phyloP scores from a whole-genome alignment of 805 yeast genomes.

The Wickerhamomyces canadensis region DNA sequence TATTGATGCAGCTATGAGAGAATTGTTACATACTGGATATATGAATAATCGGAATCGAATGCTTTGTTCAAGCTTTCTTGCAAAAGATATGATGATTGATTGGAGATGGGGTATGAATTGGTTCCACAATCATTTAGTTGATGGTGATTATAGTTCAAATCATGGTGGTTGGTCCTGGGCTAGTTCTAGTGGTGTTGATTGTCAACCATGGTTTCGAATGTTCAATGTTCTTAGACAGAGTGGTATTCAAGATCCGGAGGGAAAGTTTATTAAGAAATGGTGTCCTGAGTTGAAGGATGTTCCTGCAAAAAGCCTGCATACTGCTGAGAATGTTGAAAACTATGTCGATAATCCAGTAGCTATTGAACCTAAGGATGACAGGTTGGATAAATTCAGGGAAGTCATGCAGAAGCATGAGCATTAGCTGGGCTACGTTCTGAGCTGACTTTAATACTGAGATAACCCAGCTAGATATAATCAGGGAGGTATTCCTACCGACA shows the following conservation, averaged over 20 bases:
- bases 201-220: slow-evolving; percentile 52
- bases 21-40: slow-evolving; percentile 45
- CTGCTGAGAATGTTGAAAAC: slow-evolving; percentile 26
- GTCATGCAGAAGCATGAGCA: slow-evolving; percentile 22
- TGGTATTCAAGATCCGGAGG: slow-evolving; percentile 42
- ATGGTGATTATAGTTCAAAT: slow-evolving; percentile 50
- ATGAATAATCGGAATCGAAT: slow-evolving; percentile 50
- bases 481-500: too few relatives aligned
- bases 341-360: slow-evolving; percentile 43
- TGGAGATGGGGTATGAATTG: slow-evolving; percentile 52
- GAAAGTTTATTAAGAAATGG: slow-evolving; percentile 42
- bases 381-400: slow-evolving; percentile 35
- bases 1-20: slow-evolving; percentile 54
- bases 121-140: slow-evolving; percentile 43
- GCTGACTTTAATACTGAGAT: too few relatives aligned
- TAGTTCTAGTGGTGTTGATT: slow-evolving; percentile 46
- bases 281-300: slow-evolving; percentile 38
- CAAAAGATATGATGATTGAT: slow-evolving; percentile 45
- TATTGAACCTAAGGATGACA: slow-evolving; percentile 34
- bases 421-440: too few relatives aligned
- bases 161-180: slow-evolving; percentile 57
- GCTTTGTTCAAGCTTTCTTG: slow-evolving; percentile 46
- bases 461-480: too few relatives aligned
- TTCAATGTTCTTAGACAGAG: slow-evolving; percentile 49
- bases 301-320: slow-evolving; percentile 21